Evolutionary conservation across 352 stramenopile species (phyloP).

Genomic region (Peronospora tabacina): DNA sequence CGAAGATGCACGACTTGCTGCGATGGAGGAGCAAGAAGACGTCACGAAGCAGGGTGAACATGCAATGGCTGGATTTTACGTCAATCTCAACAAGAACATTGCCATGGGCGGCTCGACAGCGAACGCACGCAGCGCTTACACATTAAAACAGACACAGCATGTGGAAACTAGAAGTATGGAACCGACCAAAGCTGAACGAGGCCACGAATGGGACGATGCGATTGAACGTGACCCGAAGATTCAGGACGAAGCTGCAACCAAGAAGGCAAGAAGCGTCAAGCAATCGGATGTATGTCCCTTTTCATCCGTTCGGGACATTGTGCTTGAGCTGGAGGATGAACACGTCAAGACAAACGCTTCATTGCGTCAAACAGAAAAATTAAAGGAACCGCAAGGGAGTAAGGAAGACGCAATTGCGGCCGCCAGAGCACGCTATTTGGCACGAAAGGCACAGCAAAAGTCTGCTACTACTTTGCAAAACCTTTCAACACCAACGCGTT

Average conservation of each 20-base stretch:
- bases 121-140: constrained; percentile 81
- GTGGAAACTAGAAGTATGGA: constrained; percentile 1
- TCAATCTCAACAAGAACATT: constrained; percentile 90
- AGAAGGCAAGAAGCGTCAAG: constrained; percentile 17
- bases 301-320: constrained; percentile 6
- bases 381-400: constrained; percentile 27
- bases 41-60: constrained; percentile 61
- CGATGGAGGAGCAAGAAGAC: constrained; percentile 59
- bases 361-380: constrained; percentile 3
- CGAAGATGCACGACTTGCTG: constrained; percentile 60
- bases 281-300: constrained; percentile 6
- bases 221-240: background rate
- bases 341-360: constrained; percentile 6
- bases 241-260: constrained; percentile 8
- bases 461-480: constrained; percentile 10
- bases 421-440: constrained; percentile 77
- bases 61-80: constrained; percentile 86
- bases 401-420: constrained; percentile 75
- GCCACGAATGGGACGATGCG: constrained; percentile 1
- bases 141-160: constrained; percentile 27
- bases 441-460: constrained; percentile 62
- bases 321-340: background rate
- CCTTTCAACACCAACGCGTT: background rate
- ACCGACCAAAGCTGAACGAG: constrained; percentile 6
- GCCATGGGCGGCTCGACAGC: constrained; percentile 76